phyloP scores from a whole-genome alignment of 2,329 filamentous ascomycete species.

The Verticillium isaacii region DNA sequence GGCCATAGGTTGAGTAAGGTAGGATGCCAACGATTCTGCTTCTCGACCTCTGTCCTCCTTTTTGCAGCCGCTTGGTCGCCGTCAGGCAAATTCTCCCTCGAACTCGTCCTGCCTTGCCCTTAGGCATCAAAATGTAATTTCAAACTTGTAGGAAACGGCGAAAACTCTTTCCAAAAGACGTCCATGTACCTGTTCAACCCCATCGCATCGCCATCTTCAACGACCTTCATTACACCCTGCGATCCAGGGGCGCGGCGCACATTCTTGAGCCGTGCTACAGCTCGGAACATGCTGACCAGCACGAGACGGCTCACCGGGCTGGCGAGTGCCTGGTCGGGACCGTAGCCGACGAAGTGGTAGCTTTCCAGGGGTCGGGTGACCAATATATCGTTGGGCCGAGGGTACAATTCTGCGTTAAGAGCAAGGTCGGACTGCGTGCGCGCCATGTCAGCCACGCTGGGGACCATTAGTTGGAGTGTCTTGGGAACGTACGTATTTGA shows the following conservation, averaged over 20 bases:
- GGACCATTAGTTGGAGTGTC: too few species aligned
- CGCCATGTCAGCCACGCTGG: not conserved
- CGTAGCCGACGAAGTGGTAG: constrained; percentile 1
- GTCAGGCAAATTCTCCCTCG: too few species aligned
- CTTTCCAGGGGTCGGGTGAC: not conserved
- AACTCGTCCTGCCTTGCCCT: not conserved
- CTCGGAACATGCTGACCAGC: not conserved
- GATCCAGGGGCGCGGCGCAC: not conserved
- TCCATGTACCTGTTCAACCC: not conserved
- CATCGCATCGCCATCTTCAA: not conserved
- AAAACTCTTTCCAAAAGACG: not conserved
- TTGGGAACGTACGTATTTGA: not conserved
- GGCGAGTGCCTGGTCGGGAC: not conserved
- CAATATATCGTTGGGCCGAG: not conserved
- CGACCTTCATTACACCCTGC: not conserved
- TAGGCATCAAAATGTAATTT: not conserved
- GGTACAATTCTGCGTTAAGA: not conserved
- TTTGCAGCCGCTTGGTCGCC: too few species aligned
- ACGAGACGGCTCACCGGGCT: not conserved
- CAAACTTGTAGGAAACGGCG: not conserved
- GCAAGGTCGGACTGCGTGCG: not conserved
- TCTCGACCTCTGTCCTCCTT: too few species aligned
- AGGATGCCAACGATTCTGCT: not conserved
- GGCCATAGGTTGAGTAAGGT: not conserved
- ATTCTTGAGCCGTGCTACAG: not conserved